Base-by-base conservation (phyloP, 2,329 filamentous ascomycete genomes). In the Cordyceps pruinosa region DNA sequence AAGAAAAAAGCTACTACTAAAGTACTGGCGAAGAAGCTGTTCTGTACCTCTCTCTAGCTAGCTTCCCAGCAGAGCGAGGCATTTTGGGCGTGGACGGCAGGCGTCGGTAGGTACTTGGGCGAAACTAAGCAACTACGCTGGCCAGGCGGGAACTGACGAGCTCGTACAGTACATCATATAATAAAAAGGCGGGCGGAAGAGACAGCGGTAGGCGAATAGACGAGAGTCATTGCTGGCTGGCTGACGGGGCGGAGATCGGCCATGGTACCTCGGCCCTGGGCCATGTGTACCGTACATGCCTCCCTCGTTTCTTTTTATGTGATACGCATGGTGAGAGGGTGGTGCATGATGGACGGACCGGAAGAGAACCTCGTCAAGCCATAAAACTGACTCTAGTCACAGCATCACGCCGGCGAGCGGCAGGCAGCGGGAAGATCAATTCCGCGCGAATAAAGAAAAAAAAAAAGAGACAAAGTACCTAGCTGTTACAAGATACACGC, bases 241-340 rank as follows among this genome's bases (percentile, higher is more conserved):
- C 45, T 34, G 23, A 52, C 23, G 35, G 35, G 49, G 49, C 25
- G 49, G 37, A 42, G 49, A 52, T 52, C 37, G 37, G 49, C 49
- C 49, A 25, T 21, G 7, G 25, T 15, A 49, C 32, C 46, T 37
- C 32, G 37, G 32, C 46, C 30, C 21, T 49, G 46, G 30, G 10
- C 5, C 8, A 12, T 23, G n/a, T 39, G n/a, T 17, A 35, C 35
- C 23, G n/a, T n/a, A n/a, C n/a, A n/a, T n/a, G n/a, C n/a, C n/a
- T n/a, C n/a, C n/a, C n/a, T n/a, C n/a, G n/a, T 10, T 17, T 12
- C 32, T n/a, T 35, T 39, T 28, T 32, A 10, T 28, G 8, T 21
- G 4, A 35, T 37, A 23, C 21, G 5, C 15, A 17, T 50, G 23
- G 34, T 28, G 13, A 6, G 25, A n/a, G n/a, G n/a, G n/a, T n/a